A percentile compares a stretch with the other conserved stretches of the same genome.
phyloP scores from a whole-genome alignment of 129 eudicot species.

The Centaurea solstitialis region DNA sequence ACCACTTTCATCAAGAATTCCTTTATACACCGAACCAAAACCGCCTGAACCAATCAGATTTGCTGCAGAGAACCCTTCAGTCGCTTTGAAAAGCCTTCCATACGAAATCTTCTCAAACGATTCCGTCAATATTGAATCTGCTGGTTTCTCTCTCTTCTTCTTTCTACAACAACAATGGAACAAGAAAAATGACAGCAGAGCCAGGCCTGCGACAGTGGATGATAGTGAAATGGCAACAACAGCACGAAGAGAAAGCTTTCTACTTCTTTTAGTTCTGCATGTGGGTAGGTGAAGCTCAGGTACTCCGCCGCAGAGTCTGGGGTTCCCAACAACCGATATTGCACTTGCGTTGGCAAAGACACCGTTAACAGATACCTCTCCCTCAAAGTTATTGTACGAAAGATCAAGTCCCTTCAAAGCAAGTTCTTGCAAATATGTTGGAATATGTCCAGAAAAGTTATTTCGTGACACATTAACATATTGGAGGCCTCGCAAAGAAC shows the following conservation, averaged over 20 bases:
- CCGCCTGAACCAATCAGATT: slow-evolving; percentile 40
- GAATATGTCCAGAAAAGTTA: slow-evolving; percentile 22
- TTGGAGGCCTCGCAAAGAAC: slow-evolving; percentile 19
- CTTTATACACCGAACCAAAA: slow-evolving; percentile 40
- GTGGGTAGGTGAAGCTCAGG: slow-evolving; percentile 11
- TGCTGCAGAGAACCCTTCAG: slow-evolving; percentile 27
- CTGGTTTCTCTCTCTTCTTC: slow-evolving; percentile 4
- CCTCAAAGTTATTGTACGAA: slow-evolving; percentile 30
- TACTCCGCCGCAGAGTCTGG: slow-evolving; percentile 28
- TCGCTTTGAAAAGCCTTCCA: slow-evolving; percentile 28
- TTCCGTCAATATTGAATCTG: not conserved
- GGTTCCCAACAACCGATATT: slow-evolving; percentile 21
- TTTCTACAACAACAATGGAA: not conserved
- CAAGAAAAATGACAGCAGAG: not conserved
- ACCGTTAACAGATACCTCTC: slow-evolving; percentile 10
- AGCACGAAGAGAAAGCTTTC: not conserved
- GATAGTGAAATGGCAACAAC: slow-evolving; percentile 11
- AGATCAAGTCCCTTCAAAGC: not conserved
- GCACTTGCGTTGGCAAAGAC: slow-evolving; percentile 24
- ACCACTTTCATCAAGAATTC: slow-evolving; percentile 16
- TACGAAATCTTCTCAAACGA: slow-evolving; percentile 31
- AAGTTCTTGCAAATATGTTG: slow-evolving; percentile 15
- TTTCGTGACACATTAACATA: slow-evolving; percentile 23
- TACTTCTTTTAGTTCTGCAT: slow-evolving; percentile 12
- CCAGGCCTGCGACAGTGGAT: slow-evolving; percentile 1